These are phyloP conservation scores for Hymenoscyphus linearis DNA, from an alignment of 2,329 filamentous ascomycete genomes.

Conservation along the genomic window DNA sequence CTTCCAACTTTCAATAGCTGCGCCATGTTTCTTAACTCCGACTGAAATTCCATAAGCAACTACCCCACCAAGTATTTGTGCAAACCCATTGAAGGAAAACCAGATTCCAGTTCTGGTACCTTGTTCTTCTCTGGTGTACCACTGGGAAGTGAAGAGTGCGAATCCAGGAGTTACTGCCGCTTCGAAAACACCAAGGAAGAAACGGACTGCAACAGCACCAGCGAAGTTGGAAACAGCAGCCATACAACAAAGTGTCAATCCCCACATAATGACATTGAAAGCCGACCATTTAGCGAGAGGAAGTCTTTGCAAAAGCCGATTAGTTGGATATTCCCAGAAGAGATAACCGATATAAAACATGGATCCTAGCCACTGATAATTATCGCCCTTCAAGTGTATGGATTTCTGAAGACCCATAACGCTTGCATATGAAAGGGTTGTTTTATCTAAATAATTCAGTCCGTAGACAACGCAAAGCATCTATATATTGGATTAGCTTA, in stretches of 20 bases:
- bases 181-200: slow-evolving; percentile 65
- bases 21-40: slow-evolving; percentile 43
- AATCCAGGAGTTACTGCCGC: slow-evolving; percentile 65
- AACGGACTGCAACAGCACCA: slow-evolving; percentile 58
- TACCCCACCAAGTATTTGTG: slow-evolving; percentile 57
- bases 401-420: slow-evolving; percentile 44
- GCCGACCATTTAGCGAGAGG: slow-evolving; percentile 61
- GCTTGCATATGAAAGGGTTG: slow-evolving; percentile 44
- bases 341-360: slow-evolving; percentile 42
- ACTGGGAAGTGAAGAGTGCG: slow-evolving; percentile 62
- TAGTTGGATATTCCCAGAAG: slow-evolving; percentile 30
- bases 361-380: slow-evolving; percentile 44
- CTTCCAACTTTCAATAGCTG: slow-evolving; percentile 52
- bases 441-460: slow-evolving; percentile 49
- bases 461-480: slow-evolving; percentile 54
- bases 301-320: slow-evolving; percentile 42
- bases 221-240: slow-evolving; percentile 56
- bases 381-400: slow-evolving; percentile 33
- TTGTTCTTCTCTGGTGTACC: slow-evolving; percentile 69
- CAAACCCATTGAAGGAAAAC: slow-evolving; percentile 64
- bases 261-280: slow-evolving; percentile 58
- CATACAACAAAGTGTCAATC: slow-evolving; percentile 54
- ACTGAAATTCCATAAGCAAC: slow-evolving; percentile 59
- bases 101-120: slow-evolving; percentile 57
- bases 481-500: slow-evolving; percentile 17